These are phyloP conservation scores for Cladorrhinum sp. DNA, from an alignment of 2,329 filamentous ascomycete genomes.

Conservation along the genomic window DNA sequence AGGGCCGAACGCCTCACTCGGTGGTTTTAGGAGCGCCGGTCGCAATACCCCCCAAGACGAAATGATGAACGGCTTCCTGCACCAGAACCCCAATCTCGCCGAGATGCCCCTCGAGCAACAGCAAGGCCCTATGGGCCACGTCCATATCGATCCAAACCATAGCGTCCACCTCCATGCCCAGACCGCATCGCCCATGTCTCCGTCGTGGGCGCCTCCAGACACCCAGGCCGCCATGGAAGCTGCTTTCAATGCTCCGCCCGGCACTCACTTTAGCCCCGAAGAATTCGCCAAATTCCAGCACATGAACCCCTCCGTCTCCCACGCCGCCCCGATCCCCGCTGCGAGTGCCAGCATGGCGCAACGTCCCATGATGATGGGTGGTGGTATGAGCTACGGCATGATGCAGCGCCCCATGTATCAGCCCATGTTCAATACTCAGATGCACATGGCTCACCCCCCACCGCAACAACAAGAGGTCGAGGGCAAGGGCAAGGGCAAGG, in stretches of 20 bases:
- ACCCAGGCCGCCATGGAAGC: conserved; percentile 71
- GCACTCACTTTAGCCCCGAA: conserved; percentile 68
- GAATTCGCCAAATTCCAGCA: conserved; percentile 89
- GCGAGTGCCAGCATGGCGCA: conserved; percentile 43
- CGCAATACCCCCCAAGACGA: conserved; percentile 71
- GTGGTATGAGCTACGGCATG: conserved; percentile 42
- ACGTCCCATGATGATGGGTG: conserved; percentile 57
- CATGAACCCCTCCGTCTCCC: conserved; percentile 54
- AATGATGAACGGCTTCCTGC: conserved; percentile 93
- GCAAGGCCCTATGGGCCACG: conserved; percentile 38
- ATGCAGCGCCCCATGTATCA: conserved; percentile 55
- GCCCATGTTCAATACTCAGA: conserved; percentile 37
- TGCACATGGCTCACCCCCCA: conserved; percentile 44
- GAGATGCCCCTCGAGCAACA: conserved; percentile 50
- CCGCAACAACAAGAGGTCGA: conserved; percentile 45
- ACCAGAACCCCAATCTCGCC: conserved; percentile 64
- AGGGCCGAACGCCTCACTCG: conserved; percentile 66
- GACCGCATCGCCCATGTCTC: conserved; percentile 51
- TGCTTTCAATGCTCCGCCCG: conserved; percentile 58
- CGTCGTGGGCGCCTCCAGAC: conserved; percentile 52
- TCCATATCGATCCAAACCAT: conserved; percentile 49
- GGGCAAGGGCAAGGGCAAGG: conserved; percentile 80
- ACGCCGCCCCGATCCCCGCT: conserved; percentile 57
- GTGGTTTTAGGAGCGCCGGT: conserved; percentile 72
- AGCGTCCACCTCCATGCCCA: conserved; percentile 51